Percentiles rank a stretch among this genome's conserved stretches.
These are phyloP conservation scores for Umbellularia californica DNA, from an alignment of 164 flowering plant species.

Conservation along the genomic window DNA sequence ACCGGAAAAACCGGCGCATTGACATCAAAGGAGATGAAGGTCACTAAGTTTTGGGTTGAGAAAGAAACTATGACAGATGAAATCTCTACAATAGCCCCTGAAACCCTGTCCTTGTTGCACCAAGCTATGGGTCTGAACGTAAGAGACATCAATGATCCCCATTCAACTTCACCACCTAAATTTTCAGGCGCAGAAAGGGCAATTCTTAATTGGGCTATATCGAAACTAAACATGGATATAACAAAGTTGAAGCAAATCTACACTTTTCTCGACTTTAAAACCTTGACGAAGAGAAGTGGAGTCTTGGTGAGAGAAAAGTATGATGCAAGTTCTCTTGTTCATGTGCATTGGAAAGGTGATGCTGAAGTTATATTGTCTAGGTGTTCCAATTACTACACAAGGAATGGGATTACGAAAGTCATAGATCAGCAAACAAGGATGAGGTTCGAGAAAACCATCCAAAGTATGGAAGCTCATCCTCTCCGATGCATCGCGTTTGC, in stretches of 20 bases:
- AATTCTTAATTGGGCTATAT: constrained; percentile 50
- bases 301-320: constrained; percentile 30
- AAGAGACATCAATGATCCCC: constrained; percentile 34
- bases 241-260: constrained; percentile 17
- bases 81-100: constrained; percentile 13
- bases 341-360: constrained; percentile 83
- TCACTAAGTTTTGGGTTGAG: constrained; percentile 49
- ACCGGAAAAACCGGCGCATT: constrained; percentile 49
- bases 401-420: constrained; percentile 3
- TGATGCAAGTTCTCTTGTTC: constrained; percentile 18
- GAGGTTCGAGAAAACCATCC: constrained; percentile 17
- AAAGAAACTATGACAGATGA: constrained; percentile 17
- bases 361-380: constrained; percentile 64
- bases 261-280: constrained; percentile 33
- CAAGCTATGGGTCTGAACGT: constrained; percentile 53
- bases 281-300: constrained; percentile 46
- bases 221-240: constrained; percentile 27
- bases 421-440: constrained; percentile 13
- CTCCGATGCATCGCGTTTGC: constrained; percentile 35
- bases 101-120: constrained; percentile 29
- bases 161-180: constrained; percentile 23
- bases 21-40: constrained; percentile 52
- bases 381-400: constrained; percentile 41
- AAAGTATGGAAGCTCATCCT: constrained; percentile 28
- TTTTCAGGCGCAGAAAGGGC: constrained; percentile 62